Base-by-base conservation (phyloP, 352 stramenopile genomes). In the Globisporangium perplexum region DNA sequence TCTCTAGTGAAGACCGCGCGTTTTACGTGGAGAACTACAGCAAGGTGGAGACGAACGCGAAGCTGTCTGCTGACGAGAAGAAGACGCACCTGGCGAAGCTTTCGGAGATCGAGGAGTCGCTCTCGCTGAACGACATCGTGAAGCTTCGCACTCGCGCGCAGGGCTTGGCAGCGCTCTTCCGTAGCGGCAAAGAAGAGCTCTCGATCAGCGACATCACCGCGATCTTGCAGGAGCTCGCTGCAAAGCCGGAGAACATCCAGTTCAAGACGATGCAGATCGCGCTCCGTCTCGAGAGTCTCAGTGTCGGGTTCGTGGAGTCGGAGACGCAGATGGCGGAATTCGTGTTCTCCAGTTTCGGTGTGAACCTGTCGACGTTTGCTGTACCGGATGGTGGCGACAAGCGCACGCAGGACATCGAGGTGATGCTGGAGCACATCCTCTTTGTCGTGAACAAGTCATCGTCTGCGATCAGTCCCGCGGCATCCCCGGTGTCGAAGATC, bases 1-100 rank as follows among this genome's bases (percentile, higher is more conserved):
- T 85, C 12, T 69, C 56, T 1, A 43, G 58, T n/a, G 74, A 84
- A n/a, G 68, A 87, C 33, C 56, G 66, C 28, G 31, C 38, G 1
- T 87, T 86, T 62, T 86, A 87, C 49, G 49, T 79, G 31, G 63
- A 46, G 5, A 77, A 84, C 47, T 82, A 65, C 39, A 63, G 68
- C 23, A 67, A 83, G 59, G 55, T 74, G 20, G 68, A 85, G 18
- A 66, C 39, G 23, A 75, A 75, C 60, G 73, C 65, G 36, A 70
- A 55, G 3, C 23, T 83, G 24, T 80, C 69, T 14, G 57, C 57
- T 0, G 61, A 72, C 28, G 69, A 78, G 10, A 85, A 87, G 47
- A 70, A 69, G 28, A 53, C 61, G 43, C 49, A 47, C 17, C 66
- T 65, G 18, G 64, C 72, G 23, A 83, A 76, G 49, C 42, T 85